Evolutionary conservation across 495 filamentous ascomycete genomes (phyloP).

Genomic region (Neurospora terricola): DNA sequence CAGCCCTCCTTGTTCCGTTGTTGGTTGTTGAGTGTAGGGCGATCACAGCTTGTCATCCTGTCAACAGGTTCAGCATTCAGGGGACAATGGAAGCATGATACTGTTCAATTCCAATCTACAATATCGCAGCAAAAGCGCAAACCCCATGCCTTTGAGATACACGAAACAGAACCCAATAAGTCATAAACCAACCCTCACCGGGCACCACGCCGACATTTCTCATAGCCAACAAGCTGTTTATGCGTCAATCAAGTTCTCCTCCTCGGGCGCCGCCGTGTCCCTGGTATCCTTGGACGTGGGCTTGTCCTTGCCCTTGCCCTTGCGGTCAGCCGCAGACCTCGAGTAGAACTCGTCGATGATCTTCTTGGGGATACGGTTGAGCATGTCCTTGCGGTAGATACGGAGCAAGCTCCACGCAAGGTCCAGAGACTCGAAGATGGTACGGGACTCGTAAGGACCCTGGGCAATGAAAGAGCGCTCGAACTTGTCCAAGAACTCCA

Average conservation of each 20-base stretch:
- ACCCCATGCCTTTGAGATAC: constrained; percentile 9
- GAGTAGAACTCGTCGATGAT: constrained; percentile 88
- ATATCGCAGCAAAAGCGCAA: constrained; percentile 4
- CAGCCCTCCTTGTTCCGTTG: neutral
- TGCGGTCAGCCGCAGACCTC: constrained; percentile 41
- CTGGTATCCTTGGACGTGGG: constrained; percentile 47
- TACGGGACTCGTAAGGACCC: constrained; percentile 80
- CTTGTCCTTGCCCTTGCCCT: constrained; percentile 51
- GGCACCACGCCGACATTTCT: constrained; percentile 4
- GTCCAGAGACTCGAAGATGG: constrained; percentile 85
- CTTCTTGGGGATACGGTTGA: constrained; percentile 95
- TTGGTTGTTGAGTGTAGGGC: neutral
- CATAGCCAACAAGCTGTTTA: constrained; percentile 18
- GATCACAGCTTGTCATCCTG: neutral
- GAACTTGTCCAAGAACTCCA: constrained; percentile 98
- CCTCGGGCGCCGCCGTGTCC: constrained; percentile 40
- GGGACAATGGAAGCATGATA: neutral
- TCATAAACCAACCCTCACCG: neutral
- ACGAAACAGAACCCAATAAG: constrained; percentile 9
- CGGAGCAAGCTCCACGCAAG: constrained; percentile 91
- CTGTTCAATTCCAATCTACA: constrained; percentile 18
- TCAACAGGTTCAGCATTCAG: neutral
- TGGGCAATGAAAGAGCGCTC: constrained; percentile 89
- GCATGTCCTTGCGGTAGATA: constrained; percentile 92
- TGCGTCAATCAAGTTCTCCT: constrained; percentile 61